Conservation (phyloP, 805 yeast species). For the Candida quercuum region DNA sequence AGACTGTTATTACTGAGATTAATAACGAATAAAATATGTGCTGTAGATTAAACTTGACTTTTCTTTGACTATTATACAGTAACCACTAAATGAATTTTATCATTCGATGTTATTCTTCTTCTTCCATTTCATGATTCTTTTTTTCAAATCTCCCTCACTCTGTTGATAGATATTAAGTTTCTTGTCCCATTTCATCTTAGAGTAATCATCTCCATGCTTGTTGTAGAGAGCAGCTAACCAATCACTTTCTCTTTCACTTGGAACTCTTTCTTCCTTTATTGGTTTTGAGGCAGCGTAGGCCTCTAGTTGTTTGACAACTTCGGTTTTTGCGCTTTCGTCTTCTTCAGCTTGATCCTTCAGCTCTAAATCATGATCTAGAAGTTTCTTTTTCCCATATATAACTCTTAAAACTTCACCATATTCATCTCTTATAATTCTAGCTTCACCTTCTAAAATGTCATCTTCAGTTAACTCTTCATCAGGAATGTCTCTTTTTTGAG, state of each 20-base stretch:
- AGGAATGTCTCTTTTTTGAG: slow-evolving; percentile 9
- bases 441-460: slow-evolving; percentile 73
- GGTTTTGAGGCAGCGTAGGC: slow-evolving; percentile 41
- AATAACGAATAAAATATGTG: no score
- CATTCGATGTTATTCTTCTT: slow-evolving; percentile 33
- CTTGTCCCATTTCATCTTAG: slow-evolving; percentile 88
- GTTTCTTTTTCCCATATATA: slow-evolving; percentile 62
- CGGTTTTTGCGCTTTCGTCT: slow-evolving; percentile 32
- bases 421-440: slow-evolving; percentile 65
- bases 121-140: slow-evolving; percentile 69
- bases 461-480: slow-evolving; percentile 34
- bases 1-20: no score
- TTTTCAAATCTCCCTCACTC: slow-evolving; percentile 75
- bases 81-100: no score
- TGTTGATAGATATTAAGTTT: slow-evolving; percentile 80
- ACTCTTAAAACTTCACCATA: slow-evolving; percentile 62
- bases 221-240: slow-evolving; percentile 63
- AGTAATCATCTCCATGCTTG: slow-evolving; percentile 85
- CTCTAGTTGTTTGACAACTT: slow-evolving; percentile 67
- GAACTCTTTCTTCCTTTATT: slow-evolving; percentile 45
- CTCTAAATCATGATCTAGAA: slow-evolving; percentile 27
- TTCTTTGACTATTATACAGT: no score
- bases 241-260: slow-evolving; percentile 66
- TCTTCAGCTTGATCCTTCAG: slow-evolving; percentile 24
- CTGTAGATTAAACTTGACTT: no score